Conservation (phyloP, 129 eudicot genomes). For the Glebionis coronaria region DNA sequence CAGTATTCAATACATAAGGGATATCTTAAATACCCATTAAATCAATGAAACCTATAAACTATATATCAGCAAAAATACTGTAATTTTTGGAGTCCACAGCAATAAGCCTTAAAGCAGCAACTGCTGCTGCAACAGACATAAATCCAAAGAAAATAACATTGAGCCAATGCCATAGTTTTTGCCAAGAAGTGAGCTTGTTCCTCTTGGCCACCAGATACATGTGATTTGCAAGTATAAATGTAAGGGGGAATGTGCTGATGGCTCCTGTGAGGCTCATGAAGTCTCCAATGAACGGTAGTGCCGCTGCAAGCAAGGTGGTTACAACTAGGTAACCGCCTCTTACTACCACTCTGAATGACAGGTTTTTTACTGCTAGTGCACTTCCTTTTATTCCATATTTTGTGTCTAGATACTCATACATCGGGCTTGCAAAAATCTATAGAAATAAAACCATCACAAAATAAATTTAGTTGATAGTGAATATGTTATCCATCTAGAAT, state of each 20-base stretch:
- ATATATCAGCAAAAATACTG: slow-evolving; percentile 82
- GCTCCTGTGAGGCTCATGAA: slow-evolving; percentile 96
- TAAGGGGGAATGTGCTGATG: slow-evolving; percentile 84
- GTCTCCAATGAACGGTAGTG: slow-evolving; percentile 89
- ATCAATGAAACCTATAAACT: slow-evolving; percentile 25
- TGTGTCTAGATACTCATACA: slow-evolving; percentile 95
- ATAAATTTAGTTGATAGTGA: neutral
- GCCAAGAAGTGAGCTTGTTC: slow-evolving; percentile 40
- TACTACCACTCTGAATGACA: slow-evolving; percentile 58
- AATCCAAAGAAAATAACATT: slow-evolving; percentile 62
- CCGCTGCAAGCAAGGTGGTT: slow-evolving; percentile 71
- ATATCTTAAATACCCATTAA: slow-evolving; percentile 22
- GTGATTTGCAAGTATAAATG: slow-evolving; percentile 95
- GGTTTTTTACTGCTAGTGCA: slow-evolving; percentile 53
- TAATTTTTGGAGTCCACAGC: slow-evolving; percentile 64
- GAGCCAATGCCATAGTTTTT: slow-evolving; percentile 87
- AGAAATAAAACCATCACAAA: neutral
- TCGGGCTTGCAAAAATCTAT: slow-evolving; percentile 95
- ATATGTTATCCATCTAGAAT: neutral
- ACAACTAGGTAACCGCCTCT: slow-evolving; percentile 73
- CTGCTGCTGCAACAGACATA: slow-evolving; percentile 63
- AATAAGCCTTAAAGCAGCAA: slow-evolving; percentile 86
- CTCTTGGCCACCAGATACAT: slow-evolving; percentile 86
- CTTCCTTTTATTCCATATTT: slow-evolving; percentile 73
- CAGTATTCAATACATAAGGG: slow-evolving; percentile 11